Base-by-base conservation (phyloP, 2,329 filamentous ascomycete species). In the Pyrenochaeta sp. region DNA sequence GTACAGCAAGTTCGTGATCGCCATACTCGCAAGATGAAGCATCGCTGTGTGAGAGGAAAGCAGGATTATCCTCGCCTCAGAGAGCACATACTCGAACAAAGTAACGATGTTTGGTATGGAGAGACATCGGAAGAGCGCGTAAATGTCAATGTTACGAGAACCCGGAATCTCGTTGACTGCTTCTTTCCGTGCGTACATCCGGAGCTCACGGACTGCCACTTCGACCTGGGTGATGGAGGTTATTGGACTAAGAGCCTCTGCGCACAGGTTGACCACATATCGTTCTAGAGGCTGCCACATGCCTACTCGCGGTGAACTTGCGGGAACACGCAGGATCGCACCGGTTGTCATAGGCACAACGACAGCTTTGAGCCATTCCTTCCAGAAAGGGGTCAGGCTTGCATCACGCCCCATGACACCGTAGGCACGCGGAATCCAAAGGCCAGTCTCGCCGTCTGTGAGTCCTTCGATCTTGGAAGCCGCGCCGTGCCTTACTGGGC, bases 381-480 rank as follows among this genome's bases (percentile, higher is more conserved):
- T 98, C 93, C 94, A 99, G 79, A 99, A 98, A 32, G 88, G 87
- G 64, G 93, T 93, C 79, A 96, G 86, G 59, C 88, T 90, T 12
- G 85, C 84, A 74, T 99, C 95, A 61, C 91, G 86, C 34, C 95
- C 95, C 61, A 99, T 83, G 61, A 99, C 90, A 57, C 95, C 95
- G 73, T 96, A 99, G 1, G 94, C 93, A 64, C 95, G 86, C 19
- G 95, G 95, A 50, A 92, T 93, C 95, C 95, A 99, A 59, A 98
- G 88, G 2, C 94, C 95, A 52, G 92, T 97, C 75, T 98, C 95
- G 43, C 94, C 93, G 65, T 96, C 92, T 0, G 94, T 98, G 61
- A 99, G 83, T 22, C 95, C 95, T 74, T 99, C 95, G 60, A 99
- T 99, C 80, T 97, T 98, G 50, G 93, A 94, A 30, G 95, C 94